phyloP scores from a whole-genome alignment of 306 rosid species.

The Cicer pinnatifidum region DNA sequence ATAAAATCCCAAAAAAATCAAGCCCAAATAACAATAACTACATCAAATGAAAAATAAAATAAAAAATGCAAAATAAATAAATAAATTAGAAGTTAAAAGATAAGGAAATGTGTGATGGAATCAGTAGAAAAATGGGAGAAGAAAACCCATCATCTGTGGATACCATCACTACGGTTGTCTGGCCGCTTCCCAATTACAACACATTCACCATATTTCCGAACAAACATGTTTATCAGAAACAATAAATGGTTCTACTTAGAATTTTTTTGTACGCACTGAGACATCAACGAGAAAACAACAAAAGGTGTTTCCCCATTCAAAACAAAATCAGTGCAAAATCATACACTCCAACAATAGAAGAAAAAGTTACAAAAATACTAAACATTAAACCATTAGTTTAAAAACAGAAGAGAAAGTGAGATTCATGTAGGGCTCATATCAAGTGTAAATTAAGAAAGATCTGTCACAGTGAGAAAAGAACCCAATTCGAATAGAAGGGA shows the following conservation, averaged over 20 bases:
- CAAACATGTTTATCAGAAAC: slow-evolving; percentile 24
- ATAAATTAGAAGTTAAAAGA: neutral
- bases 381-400: fast-evolving
- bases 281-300: slow-evolving; percentile 47
- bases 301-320: slow-evolving; percentile 40
- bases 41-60: too few species aligned
- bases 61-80: neutral
- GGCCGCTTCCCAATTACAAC: slow-evolving; percentile 70
- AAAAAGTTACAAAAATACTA: neutral
- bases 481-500: slow-evolving; percentile 23
- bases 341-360: neutral
- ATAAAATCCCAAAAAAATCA: neutral
- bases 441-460: slow-evolving; percentile 60
- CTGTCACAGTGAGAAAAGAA: slow-evolving; percentile 55
- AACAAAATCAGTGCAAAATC: slow-evolving; percentile 53
- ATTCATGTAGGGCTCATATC: slow-evolving; percentile 64
- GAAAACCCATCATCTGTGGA: slow-evolving; percentile 77
- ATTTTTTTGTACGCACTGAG: slow-evolving; percentile 64
- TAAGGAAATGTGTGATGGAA: slow-evolving; percentile 64
- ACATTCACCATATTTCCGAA: neutral
- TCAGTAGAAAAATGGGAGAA: slow-evolving; percentile 66
- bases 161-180: slow-evolving; percentile 95
- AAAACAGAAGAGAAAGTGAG: too few species aligned
- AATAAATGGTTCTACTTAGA: slow-evolving; percentile 34
- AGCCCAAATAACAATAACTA: neutral